Evolutionary conservation across 257 asterid species (phyloP).

Genomic region (Solanum gracilifrons): DNA sequence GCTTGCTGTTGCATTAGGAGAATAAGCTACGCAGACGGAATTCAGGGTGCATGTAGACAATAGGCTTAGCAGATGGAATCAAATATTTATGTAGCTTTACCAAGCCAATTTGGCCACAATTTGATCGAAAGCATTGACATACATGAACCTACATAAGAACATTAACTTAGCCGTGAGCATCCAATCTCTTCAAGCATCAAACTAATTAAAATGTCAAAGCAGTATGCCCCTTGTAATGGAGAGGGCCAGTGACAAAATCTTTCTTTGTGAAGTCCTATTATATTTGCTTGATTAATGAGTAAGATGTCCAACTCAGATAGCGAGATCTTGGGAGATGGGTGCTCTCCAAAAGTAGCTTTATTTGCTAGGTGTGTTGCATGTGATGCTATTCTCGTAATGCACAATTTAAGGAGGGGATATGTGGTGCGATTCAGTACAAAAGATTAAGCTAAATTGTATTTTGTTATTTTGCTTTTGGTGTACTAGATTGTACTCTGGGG

Average conservation of each 20-base stretch:
- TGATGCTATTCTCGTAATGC: not conserved
- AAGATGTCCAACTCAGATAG: not conserved
- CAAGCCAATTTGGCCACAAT: not conserved
- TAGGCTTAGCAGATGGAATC: not conserved
- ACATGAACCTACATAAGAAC: not conserved
- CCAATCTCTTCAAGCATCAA: conserved; percentile 91
- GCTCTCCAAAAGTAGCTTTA: not conserved
- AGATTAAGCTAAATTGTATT: not conserved
- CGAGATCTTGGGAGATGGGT: not conserved
- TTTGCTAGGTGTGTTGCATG: not conserved
- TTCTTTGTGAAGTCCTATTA: not conserved
- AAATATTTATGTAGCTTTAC: not conserved
- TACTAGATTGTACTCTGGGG: not conserved
- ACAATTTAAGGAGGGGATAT: not conserved
- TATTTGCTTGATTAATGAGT: not conserved
- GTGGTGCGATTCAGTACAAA: not conserved
- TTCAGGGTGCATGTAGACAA: not conserved
- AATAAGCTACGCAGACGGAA: not conserved
- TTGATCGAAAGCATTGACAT: not conserved
- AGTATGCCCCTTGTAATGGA: conserved; percentile 63
- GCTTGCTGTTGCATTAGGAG: not conserved
- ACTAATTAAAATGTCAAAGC: conserved; percentile 93
- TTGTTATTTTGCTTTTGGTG: not conserved
- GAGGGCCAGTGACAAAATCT: not conserved
- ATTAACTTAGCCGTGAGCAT: conserved; percentile 3